Conservation (phyloP, 306 rosid species). For the Sicyos baderoa region DNA sequence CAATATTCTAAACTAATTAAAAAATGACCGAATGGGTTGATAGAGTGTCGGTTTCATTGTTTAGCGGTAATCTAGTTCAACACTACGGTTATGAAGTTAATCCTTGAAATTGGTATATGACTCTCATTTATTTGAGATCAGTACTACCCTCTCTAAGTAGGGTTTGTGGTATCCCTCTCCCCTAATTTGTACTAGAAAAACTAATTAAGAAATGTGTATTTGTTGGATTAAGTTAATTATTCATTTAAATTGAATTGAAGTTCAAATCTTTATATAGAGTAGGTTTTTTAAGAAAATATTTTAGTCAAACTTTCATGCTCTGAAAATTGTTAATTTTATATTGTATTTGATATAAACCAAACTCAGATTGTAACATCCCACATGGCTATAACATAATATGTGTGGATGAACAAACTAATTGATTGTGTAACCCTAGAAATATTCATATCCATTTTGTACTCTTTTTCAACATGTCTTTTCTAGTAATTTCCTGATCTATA, state of each 20-base stretch:
- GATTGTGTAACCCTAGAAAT: slow-evolving; percentile 8
- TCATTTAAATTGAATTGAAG: background rate
- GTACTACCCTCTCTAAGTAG: no score
- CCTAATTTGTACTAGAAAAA: no score
- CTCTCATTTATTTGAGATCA: no score
- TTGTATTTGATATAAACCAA: background rate
- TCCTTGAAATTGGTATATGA: no score
- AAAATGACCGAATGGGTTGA: no score
- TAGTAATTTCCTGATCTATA: no score
- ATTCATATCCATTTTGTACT: background rate
- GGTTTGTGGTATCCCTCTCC: no score
- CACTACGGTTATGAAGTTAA: no score
- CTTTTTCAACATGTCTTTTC: no score
- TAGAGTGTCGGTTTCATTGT: no score
- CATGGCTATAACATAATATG: background rate
- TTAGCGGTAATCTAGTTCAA: no score
- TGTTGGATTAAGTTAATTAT: background rate
- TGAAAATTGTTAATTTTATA: background rate
- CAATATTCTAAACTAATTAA: background rate
- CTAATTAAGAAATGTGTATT: background rate
- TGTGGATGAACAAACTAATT: background rate
- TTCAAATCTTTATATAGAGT: background rate
- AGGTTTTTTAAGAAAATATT: background rate
- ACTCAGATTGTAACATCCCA: background rate
- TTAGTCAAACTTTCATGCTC: background rate